phyloP scores from a whole-genome alignment of 495 filamentous ascomycete species.

The Ramalina intermedia region DNA sequence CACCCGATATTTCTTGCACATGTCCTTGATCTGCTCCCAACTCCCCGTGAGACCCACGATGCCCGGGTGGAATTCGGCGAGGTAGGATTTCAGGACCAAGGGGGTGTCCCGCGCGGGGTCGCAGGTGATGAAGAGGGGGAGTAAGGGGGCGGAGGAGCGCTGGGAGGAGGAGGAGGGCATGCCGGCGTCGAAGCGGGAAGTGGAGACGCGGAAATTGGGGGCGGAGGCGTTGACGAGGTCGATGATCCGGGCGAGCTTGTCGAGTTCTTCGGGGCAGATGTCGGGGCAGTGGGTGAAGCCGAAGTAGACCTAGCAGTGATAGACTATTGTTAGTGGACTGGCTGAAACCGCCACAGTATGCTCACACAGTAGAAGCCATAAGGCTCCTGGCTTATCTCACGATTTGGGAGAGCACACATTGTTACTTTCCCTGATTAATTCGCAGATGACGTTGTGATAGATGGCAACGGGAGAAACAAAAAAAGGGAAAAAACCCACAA shows the following conservation, averaged over 20 bases:
- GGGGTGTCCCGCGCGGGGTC: constrained; percentile 86
- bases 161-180: constrained; percentile 17
- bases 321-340: background rate
- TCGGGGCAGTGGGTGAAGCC: constrained; percentile 97
- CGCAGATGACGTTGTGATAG: too few species aligned
- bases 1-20: constrained; percentile 89
- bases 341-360: background rate
- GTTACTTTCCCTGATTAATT: too few species aligned
- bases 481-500: constrained; percentile 31
- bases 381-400: background rate
- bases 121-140: constrained; percentile 86
- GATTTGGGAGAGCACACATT: background rate
- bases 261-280: constrained; percentile 96
- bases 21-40: constrained; percentile 78
- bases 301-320: too few species aligned
- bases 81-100: constrained; percentile 66
- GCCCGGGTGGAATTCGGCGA: constrained; percentile 80
- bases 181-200: constrained; percentile 86
- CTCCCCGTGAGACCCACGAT: constrained; percentile 84
- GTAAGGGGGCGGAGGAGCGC: constrained; percentile 18
- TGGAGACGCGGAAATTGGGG: constrained; percentile 37
- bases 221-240: constrained; percentile 53
- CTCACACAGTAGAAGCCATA: background rate
- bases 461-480: too few species aligned
- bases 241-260: constrained; percentile 93